Base-by-base conservation (phyloP, 2,329 filamentous ascomycete species). In the Metarhizium sp. region DNA sequence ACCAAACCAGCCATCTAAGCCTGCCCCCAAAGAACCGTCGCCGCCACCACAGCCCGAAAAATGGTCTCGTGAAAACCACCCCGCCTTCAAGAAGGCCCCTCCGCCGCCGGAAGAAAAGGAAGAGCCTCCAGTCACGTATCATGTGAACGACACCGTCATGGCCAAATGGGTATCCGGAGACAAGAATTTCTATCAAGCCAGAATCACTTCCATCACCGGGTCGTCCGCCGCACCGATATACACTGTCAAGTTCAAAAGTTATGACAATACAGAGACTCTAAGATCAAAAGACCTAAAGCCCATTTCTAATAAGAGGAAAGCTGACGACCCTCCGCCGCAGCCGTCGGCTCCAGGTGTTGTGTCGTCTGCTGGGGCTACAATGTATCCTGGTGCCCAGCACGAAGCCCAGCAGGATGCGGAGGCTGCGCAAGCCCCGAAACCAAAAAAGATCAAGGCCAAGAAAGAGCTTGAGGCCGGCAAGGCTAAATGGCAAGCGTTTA, bases 401-500 rank as follows among this genome's bases (percentile, higher is more conserved):
- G 77, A 81, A 52, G 75, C 79, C 57, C 80, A 82, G 63, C 80
- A 86, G 65, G 78, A 81, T 50, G 82, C 79, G 61, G 86, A 88
- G 66, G 77, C 84, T 6, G 73, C 77, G 42, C 94, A 92, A 70
- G 81, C 86, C 50, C 82, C 85, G 11, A 86, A 88, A 71, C 81
- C 92, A 57, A 96, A 95, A 75, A 92, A 92, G 64, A 92, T 90
- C 67, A 94, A 92, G 73, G 89, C 91, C 51, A 94, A 86, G 59
- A 94, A 92, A 70, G 90, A 95, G 68, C 79, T 97, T 29, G 92
- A 97, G 74, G 88, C 85, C 59, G 87, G 88, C 66, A 95, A 96
- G 77, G 88, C 75, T 66, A 96, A 94, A 68, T 99, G 94, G 94
- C 88, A 96, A 68, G 89, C 95, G 60, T 99, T 96, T 71, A 88